phyloP scores from a whole-genome alignment of 2,329 filamentous ascomycete species.

The Lecanicillium sp. region DNA sequence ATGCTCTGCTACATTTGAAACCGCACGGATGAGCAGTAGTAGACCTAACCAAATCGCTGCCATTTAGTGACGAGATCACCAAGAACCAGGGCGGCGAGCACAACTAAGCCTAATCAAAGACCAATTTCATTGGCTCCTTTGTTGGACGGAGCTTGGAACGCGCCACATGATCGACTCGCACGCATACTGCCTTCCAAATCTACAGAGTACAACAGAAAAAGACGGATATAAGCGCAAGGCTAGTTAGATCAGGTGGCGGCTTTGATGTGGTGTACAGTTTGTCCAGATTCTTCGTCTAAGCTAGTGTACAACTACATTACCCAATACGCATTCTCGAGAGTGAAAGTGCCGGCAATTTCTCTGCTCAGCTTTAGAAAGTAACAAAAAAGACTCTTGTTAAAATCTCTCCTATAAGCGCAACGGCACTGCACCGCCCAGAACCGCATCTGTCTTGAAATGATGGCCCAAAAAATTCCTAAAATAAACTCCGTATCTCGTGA shows the following conservation, averaged over 20 bases:
- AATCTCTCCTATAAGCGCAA: neutral
- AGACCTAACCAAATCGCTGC: neutral
- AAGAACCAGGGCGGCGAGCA: slow-evolving; percentile 62
- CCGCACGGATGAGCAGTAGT: too few relatives aligned
- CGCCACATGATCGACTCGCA: neutral
- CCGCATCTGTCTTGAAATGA: too few relatives aligned
- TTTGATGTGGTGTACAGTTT: too few relatives aligned
- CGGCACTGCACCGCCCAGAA: too few relatives aligned
- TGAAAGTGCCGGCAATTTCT: slow-evolving; percentile 5
- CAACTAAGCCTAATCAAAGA: slow-evolving; percentile 33
- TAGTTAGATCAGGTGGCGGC: slow-evolving; percentile 2
- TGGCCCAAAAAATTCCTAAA: too few relatives aligned
- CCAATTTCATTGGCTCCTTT: too few relatives aligned
- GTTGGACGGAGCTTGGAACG: too few relatives aligned
- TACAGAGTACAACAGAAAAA: neutral
- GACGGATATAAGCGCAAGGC: slow-evolving; percentile 7
- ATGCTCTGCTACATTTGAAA: neutral
- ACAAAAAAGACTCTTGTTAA: neutral
- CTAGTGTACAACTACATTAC: slow-evolving; percentile 30
- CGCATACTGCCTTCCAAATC: neutral
- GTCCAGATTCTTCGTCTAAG: slow-evolving; percentile 17
- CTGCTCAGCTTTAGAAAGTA: neutral
- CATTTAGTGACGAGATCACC: slow-evolving; percentile 64
- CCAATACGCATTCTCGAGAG: too few relatives aligned
- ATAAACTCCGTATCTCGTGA: too few relatives aligned